Evolutionary conservation across 2,329 filamentous ascomycete species (phyloP).

Genomic region (Botrytis paeoniae): DNA sequence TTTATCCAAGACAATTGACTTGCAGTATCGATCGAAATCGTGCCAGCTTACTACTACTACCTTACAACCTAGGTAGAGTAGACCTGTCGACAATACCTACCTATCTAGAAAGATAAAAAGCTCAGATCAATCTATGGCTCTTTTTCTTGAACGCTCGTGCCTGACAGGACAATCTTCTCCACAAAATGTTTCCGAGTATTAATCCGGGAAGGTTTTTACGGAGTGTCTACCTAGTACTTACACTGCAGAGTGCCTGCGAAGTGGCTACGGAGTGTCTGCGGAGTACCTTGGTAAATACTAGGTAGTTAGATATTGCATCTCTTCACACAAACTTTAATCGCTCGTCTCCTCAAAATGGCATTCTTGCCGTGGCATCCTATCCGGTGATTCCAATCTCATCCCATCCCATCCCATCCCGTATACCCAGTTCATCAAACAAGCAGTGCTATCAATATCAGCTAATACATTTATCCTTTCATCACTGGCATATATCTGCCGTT

Average conservation of each 20-base stretch:
- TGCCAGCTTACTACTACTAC: neutral
- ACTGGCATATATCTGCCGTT: conserved; percentile 13
- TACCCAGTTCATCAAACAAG: neutral
- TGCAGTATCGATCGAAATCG: neutral
- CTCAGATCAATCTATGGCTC: neutral
- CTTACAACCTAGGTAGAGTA: neutral
- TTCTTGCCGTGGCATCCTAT: neutral
- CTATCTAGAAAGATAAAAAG: neutral
- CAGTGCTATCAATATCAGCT: neutral
- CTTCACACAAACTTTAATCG: neutral
- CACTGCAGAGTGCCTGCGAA: neutral
- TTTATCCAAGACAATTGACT: neutral
- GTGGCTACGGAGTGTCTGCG: neutral
- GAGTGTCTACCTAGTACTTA: neutral
- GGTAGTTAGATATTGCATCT: neutral
- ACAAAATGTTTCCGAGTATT: neutral
- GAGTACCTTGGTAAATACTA: neutral
- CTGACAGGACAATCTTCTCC: conserved; percentile 4
- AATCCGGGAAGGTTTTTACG: neutral
- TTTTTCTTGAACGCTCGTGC: neutral
- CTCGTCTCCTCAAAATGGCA: neutral
- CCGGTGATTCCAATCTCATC: neutral
- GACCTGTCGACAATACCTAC: neutral
- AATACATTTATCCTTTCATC: neutral
- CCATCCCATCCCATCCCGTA: neutral